Evolutionary conservation across 1,284 basidiomycete species (phyloP).

Genomic region (Apiotrichum porosum): DNA sequence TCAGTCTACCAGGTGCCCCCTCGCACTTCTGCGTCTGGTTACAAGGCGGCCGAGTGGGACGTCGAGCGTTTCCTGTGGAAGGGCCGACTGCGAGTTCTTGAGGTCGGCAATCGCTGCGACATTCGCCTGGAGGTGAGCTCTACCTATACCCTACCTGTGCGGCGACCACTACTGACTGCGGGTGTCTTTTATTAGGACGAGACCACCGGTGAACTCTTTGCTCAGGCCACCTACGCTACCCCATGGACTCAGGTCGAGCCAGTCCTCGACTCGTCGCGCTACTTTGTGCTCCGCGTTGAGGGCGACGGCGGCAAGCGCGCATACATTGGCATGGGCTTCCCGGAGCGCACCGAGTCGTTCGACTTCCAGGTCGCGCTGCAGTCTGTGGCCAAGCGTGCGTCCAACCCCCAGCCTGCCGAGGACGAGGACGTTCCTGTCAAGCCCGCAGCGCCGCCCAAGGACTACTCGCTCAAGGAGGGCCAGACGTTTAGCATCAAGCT

Average conservation of each 20-base stretch:
- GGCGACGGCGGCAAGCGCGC: conserved; percentile 73
- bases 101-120: conserved; percentile 43
- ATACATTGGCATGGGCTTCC: conserved; percentile 90
- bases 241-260: conserved; percentile 78
- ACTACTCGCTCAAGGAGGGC: conserved; percentile 92
- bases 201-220: conserved; percentile 62
- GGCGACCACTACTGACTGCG: too few species aligned
- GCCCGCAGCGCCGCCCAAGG: conserved; percentile 78
- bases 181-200: conserved; percentile 34
- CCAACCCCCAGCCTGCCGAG: conserved; percentile 18
- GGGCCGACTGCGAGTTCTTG: conserved; percentile 45
- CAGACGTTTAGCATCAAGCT: conserved; percentile 91
- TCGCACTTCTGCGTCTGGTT: conserved; percentile 43
- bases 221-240: conserved; percentile 80
- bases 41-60: conserved; percentile 49
- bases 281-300: conserved; percentile 90
- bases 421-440: conserved; percentile 27
- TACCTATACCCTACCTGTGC: too few species aligned
- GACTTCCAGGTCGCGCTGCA: conserved; percentile 90
- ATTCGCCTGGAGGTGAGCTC: conserved; percentile 45
- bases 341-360: conserved; percentile 84
- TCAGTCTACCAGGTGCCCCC: conserved; percentile 50
- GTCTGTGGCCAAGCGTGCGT: conserved; percentile 79
- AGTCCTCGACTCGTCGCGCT: conserved; percentile 90
- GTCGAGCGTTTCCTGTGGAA: conserved; percentile 49